A percentile compares a stretch with the other conserved stretches of the same genome.
Evolutionary conservation across 2,329 filamentous ascomycete genomes (phyloP).

Genomic region (Hawksworthiomyces lignivorus): DNA sequence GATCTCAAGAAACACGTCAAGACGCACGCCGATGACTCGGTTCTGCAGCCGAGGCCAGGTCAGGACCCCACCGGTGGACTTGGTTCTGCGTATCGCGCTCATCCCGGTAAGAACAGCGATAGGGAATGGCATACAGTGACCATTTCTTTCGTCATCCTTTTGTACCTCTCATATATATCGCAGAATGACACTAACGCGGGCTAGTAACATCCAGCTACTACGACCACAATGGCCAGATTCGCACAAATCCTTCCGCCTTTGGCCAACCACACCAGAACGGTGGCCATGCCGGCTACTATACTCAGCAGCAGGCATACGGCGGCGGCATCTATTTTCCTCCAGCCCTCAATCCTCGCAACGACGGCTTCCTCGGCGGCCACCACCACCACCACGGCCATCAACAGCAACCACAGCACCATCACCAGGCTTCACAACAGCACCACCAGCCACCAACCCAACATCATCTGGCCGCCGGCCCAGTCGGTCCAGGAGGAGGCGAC

Average conservation of each 20-base stretch:
- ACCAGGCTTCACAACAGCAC: background rate
- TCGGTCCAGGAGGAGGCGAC: background rate
- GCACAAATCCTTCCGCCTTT: conserved; percentile 46
- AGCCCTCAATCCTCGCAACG: conserved; percentile 46
- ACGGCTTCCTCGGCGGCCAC: conserved; percentile 45
- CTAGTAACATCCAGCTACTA: conserved; percentile 52
- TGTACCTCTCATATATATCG: too few species aligned
- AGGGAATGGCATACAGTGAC: too few species aligned
- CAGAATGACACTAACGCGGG: conserved; percentile 5
- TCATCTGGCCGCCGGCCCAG: conserved; percentile 4
- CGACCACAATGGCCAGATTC: conserved; percentile 58
- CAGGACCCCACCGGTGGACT: conserved; percentile 46
- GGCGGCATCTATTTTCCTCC: conserved; percentile 67
- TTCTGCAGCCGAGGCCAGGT: conserved; percentile 46
- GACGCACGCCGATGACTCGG: conserved; percentile 94
- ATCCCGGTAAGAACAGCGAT: conserved; percentile 36
- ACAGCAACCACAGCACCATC: conserved; percentile 1
- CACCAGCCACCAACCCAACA: conserved; percentile 5
- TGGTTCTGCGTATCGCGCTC: conserved; percentile 42
- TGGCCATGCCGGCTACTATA: conserved; percentile 53
- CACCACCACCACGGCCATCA: conserved; percentile 36
- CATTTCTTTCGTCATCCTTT: too few species aligned
- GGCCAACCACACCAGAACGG: conserved; percentile 47
- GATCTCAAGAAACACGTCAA: conserved; percentile 99
- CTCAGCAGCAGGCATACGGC: conserved; percentile 46